Percentiles rank a stretch among this genome's conserved stretches.
phyloP scores from a whole-genome alignment of 2,329 filamentous ascomycete genomes.

The Fusarium sp. region DNA sequence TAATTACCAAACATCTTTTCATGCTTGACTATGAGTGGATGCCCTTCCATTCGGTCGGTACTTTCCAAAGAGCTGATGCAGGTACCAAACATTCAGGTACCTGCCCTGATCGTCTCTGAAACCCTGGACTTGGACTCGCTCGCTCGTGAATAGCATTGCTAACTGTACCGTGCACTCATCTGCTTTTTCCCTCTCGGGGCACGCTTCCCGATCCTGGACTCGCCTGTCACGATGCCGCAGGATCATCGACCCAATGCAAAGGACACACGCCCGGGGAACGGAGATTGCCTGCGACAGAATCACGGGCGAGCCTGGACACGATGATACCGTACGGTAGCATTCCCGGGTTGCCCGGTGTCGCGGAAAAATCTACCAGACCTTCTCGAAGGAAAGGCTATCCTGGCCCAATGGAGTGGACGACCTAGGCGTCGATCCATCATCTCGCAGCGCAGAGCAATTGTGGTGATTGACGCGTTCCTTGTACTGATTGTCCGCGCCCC shows the following conservation, averaged over 20 bases:
- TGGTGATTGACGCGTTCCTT: slow-evolving; percentile 11
- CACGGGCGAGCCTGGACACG: slow-evolving; percentile 12
- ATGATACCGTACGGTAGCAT: slow-evolving; percentile 34
- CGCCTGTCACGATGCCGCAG: slow-evolving; percentile 25
- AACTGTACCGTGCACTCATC: slow-evolving; percentile 8
- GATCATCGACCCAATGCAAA: slow-evolving; percentile 41
- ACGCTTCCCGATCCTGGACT: slow-evolving; percentile 28
- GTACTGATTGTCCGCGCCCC: not conserved
- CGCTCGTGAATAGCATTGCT: slow-evolving; percentile 18
- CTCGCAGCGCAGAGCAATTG: slow-evolving; percentile 21
- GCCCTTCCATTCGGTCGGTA: slow-evolving; percentile 40
- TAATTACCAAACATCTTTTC: slow-evolving; percentile 28
- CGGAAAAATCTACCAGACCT: slow-evolving; percentile 31
- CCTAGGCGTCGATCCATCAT: slow-evolving; percentile 45
- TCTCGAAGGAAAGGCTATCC: slow-evolving; percentile 45
- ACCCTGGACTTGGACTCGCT: slow-evolving; percentile 28
- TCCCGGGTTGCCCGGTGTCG: slow-evolving; percentile 36
- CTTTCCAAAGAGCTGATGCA: slow-evolving; percentile 31
- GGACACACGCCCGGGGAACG: slow-evolving; percentile 37
- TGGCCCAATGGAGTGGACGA: slow-evolving; percentile 40
- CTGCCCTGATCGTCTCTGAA: slow-evolving; percentile 21
- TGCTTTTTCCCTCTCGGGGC: slow-evolving; percentile 16
- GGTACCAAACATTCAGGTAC: slow-evolving; percentile 37
- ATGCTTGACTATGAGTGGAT: slow-evolving; percentile 36
- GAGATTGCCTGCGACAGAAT: slow-evolving; percentile 34